Evolutionary conservation across 495 filamentous ascomycete genomes (phyloP).

Genomic region (Penicillium atrosanguineum): DNA sequence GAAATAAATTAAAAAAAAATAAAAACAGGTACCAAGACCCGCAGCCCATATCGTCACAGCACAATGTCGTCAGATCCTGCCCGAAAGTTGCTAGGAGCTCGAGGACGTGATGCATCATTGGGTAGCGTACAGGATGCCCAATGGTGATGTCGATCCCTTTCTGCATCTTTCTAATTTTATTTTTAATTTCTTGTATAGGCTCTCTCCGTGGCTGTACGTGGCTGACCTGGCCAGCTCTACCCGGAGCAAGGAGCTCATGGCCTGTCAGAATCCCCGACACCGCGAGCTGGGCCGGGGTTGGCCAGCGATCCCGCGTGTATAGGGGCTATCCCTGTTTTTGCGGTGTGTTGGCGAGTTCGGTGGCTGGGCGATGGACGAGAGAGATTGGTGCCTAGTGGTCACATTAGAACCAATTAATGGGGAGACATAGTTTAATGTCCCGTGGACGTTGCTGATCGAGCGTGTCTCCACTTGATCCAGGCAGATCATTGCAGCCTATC

Average conservation of each 20-base stretch:
- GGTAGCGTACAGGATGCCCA: constrained; percentile 5
- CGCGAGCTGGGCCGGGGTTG: neutral
- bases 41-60: constrained; percentile 3
- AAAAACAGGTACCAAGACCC: neutral
- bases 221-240: constrained; percentile 4
- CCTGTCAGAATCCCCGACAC: constrained; percentile 9
- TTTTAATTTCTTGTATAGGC: too few relatives aligned
- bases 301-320: neutral
- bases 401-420: neutral
- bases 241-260: constrained; percentile 17
- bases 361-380: neutral
- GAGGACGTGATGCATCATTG: constrained; percentile 2
- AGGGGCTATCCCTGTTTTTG: constrained; percentile 11
- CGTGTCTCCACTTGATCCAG: neutral
- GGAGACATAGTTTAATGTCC: neutral
- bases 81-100: constrained; percentile 1
- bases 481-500: constrained; percentile 2
- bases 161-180: too few relatives aligned
- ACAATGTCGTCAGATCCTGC: constrained; percentile 17
- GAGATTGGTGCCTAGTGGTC: neutral
- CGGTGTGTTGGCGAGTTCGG: constrained; percentile 8
- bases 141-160: neutral
- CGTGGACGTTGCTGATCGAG: constrained; percentile 1
- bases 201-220: neutral
- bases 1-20: too few relatives aligned